Percentiles rank a stretch among this genome's conserved stretches.
These are phyloP conservation scores for Pyricularia pennisetigena DNA, from an alignment of 2,329 filamentous ascomycete species.

Conservation along the genomic window DNA sequence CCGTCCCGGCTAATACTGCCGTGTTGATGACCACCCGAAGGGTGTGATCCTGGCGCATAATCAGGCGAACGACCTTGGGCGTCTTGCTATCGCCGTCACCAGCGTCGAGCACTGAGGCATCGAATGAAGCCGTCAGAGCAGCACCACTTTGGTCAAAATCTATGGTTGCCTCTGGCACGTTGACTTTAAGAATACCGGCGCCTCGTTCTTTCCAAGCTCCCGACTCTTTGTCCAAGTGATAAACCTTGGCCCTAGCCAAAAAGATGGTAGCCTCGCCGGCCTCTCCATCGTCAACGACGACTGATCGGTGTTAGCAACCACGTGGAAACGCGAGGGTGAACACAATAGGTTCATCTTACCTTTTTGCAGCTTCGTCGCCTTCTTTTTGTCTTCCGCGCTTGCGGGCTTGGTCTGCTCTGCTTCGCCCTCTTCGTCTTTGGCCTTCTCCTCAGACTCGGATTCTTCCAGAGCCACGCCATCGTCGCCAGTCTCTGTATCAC, in stretches of 20 bases:
- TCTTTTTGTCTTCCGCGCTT: constrained; percentile 46
- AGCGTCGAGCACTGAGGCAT: constrained; percentile 1
- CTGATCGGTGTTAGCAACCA: constrained; percentile 29
- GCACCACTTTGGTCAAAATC: constrained; percentile 48
- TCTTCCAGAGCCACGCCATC: constrained; percentile 40
- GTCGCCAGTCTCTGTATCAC: constrained; percentile 14
- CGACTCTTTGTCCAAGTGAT: constrained; percentile 59
- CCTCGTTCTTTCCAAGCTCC: constrained; percentile 86
- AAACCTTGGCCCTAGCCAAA: constrained; percentile 74
- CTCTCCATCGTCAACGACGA: constrained; percentile 74
- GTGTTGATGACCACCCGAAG: constrained; percentile 82
- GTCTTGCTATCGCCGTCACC: not conserved
- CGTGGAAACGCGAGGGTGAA: not conserved
- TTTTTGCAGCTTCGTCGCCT: constrained; percentile 57
- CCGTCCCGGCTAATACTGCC: constrained; percentile 66
- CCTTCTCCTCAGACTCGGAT: constrained; percentile 20
- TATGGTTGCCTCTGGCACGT: constrained; percentile 52
- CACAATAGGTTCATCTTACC: constrained; percentile 36
- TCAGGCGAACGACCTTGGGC: constrained; percentile 55
- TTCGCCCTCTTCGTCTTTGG: constrained; percentile 30
- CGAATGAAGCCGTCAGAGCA: constrained; percentile 23
- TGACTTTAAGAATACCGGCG: constrained; percentile 74
- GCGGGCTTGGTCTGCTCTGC: constrained; percentile 37
- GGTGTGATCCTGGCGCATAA: constrained; percentile 88
- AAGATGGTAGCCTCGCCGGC: constrained; percentile 69